Evolutionary conservation across 164 flowering plant genomes (phyloP).

Genomic region (Macadamia tetraphylla): DNA sequence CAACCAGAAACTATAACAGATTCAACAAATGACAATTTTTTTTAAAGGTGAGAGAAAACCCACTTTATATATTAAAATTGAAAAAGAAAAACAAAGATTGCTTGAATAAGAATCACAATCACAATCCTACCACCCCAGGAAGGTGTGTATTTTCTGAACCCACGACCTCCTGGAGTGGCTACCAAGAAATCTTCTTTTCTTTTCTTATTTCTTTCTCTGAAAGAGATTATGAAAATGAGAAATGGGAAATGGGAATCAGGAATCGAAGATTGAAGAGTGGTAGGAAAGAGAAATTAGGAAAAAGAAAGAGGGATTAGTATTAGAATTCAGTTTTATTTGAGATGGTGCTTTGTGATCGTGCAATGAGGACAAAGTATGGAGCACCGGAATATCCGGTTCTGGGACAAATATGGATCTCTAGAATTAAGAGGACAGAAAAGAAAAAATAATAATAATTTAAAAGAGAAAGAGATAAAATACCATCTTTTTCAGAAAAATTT

Average conservation of each 20-base stretch:
- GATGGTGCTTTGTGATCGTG: slow-evolving; percentile 9
- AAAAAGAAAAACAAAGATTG: slow-evolving; percentile 10
- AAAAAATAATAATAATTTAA: slow-evolving; percentile 1
- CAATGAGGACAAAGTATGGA: background rate
- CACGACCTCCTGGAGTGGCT: slow-evolving; percentile 29
- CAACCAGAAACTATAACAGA: no score
- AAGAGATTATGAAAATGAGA: background rate
- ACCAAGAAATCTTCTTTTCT: slow-evolving; percentile 16
- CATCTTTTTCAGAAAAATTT: no score
- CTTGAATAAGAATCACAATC: slow-evolving; percentile 15
- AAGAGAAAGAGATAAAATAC: no score
- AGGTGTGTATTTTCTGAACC: slow-evolving; percentile 12
- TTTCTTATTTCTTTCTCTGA: background rate
- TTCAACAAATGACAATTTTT: background rate
- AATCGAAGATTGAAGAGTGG: no score
- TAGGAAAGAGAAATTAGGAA: no score
- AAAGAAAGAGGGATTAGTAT: no score
- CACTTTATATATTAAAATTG: background rate
- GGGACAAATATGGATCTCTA: slow-evolving; percentile 35
- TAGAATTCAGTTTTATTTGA: background rate
- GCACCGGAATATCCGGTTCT: slow-evolving; percentile 39
- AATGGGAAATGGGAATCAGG: no score
- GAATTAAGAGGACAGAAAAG: slow-evolving; percentile 16
- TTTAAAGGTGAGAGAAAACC: no score
- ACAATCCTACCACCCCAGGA: slow-evolving; percentile 6